Evolutionary conservation across 306 rosid species (phyloP).

Genomic region (Calophaca sinica): DNA sequence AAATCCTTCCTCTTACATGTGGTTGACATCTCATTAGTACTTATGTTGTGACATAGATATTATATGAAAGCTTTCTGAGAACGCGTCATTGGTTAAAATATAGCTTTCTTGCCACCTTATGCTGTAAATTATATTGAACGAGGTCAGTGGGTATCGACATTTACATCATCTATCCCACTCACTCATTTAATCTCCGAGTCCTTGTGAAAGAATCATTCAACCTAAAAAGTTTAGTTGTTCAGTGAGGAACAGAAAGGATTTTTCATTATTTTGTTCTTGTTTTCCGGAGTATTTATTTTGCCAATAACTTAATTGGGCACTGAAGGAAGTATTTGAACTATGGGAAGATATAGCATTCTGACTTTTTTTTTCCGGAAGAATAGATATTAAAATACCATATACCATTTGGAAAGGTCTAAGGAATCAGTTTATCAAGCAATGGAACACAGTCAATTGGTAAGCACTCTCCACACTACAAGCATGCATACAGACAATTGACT

Average conservation of each 20-base stretch:
- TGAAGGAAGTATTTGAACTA: background rate
- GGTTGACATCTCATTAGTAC: constrained; percentile 12
- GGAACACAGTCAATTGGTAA: constrained; percentile 15
- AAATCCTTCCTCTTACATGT: constrained; percentile 34
- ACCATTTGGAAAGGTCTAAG: constrained; percentile 27
- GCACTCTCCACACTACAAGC: background rate
- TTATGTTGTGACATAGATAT: constrained; percentile 1
- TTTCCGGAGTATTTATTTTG: background rate
- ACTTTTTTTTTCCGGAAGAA: background rate
- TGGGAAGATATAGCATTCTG: background rate
- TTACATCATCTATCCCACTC: background rate
- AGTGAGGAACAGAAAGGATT: constrained; percentile 6
- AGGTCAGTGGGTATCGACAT: background rate
- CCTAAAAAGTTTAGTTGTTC: constrained; percentile 8
- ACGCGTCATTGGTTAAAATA: background rate
- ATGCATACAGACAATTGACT: too few species aligned
- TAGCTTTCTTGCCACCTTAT: background rate
- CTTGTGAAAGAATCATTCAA: background rate
- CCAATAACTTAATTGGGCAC: background rate
- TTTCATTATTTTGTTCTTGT: constrained; percentile 12
- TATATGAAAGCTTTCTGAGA: background rate
- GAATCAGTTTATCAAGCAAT: background rate
- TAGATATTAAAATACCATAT: background rate
- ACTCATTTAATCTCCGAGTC: background rate
- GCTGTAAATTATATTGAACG: background rate